phyloP scores from a whole-genome alignment of 345 rosid genomes.

The Linum usitatissimum region DNA sequence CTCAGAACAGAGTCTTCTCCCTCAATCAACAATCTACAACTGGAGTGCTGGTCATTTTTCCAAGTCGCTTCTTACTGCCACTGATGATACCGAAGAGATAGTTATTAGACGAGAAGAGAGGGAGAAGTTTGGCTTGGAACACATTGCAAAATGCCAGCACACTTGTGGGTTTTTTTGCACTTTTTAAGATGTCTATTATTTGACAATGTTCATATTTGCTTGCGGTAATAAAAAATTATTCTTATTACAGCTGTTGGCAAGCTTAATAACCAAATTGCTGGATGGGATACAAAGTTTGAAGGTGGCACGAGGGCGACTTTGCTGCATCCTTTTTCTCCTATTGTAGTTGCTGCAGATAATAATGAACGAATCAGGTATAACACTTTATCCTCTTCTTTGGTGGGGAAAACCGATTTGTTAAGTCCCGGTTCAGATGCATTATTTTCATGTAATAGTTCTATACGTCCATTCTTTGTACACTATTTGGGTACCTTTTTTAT shows the following conservation, averaged over 20 bases:
- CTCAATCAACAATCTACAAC: slow-evolving; percentile 82
- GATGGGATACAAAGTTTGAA: slow-evolving; percentile 92
- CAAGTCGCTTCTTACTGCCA: slow-evolving; percentile 72
- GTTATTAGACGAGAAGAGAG: slow-evolving; percentile 73
- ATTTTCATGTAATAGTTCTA: too few relatives aligned
- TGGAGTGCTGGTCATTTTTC: slow-evolving; percentile 98
- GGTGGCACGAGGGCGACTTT: slow-evolving; percentile 69
- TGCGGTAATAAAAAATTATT: slow-evolving; percentile 15
- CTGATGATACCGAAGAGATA: slow-evolving; percentile 75
- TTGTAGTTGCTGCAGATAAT: slow-evolving; percentile 95
- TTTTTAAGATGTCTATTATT: slow-evolving; percentile 1
- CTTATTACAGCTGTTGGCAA: slow-evolving; percentile 55
- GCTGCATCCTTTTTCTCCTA: slow-evolving; percentile 84
- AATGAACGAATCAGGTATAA: slow-evolving; percentile 78
- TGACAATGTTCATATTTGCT: slow-evolving; percentile 6
- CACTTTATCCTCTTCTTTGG: not conserved
- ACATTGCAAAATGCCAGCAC: slow-evolving; percentile 82
- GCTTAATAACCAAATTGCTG: slow-evolving; percentile 68
- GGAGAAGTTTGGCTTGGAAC: slow-evolving; percentile 75
- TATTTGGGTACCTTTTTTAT: not conserved
- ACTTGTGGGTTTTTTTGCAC: slow-evolving; percentile 32
- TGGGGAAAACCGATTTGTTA: not conserved
- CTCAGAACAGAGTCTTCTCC: slow-evolving; percentile 73
- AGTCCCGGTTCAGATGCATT: not conserved
- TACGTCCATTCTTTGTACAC: not conserved